Evolutionary conservation across 1,139 yeast species (phyloP).

Genomic region (Waltiozyma sp.): DNA sequence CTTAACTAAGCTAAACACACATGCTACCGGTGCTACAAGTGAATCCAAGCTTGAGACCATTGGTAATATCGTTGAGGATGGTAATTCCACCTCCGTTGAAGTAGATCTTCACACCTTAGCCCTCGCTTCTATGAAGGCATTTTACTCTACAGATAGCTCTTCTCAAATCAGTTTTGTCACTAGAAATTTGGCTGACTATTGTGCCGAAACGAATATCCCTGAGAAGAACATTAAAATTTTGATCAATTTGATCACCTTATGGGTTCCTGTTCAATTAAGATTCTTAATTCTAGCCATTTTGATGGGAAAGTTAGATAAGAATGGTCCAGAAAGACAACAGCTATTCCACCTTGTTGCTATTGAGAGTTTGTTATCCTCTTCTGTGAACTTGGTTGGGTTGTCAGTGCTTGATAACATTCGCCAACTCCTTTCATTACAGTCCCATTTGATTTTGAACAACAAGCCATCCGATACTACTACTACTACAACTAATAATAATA

Average conservation of each 20-base stretch:
- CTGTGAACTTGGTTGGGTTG: conserved; percentile 78
- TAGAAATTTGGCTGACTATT: conserved; percentile 29
- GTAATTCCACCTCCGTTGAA: conserved; percentile 7
- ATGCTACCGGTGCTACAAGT: background rate
- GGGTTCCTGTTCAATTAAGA: conserved; percentile 84
- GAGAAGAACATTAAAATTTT: conserved; percentile 44
- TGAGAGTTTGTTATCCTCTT: conserved; percentile 63
- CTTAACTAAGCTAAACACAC: background rate
- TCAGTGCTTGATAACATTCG: conserved; percentile 78
- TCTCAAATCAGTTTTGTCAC: conserved; percentile 39
- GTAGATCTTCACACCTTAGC: conserved; percentile 23
- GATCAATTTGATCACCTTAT: conserved; percentile 55
- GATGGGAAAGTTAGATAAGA: conserved; percentile 22
- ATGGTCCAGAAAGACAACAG: conserved; percentile 22
- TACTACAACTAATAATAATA: too few species aligned
- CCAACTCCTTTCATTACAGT: conserved; percentile 49
- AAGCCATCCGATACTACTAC: conserved; percentile 9
- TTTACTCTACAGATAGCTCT: conserved; percentile 40
- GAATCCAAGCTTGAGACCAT: background rate
- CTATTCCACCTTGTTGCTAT: conserved; percentile 40
- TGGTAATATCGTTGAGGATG: background rate
- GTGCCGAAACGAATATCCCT: conserved; percentile 19
- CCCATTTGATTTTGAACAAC: conserved; percentile 18
- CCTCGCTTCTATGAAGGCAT: conserved; percentile 33
- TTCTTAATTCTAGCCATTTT: conserved; percentile 49